Conservation (phyloP, 1,284 basidiomycete genomes). For the Violaceomyces palustris region DNA sequence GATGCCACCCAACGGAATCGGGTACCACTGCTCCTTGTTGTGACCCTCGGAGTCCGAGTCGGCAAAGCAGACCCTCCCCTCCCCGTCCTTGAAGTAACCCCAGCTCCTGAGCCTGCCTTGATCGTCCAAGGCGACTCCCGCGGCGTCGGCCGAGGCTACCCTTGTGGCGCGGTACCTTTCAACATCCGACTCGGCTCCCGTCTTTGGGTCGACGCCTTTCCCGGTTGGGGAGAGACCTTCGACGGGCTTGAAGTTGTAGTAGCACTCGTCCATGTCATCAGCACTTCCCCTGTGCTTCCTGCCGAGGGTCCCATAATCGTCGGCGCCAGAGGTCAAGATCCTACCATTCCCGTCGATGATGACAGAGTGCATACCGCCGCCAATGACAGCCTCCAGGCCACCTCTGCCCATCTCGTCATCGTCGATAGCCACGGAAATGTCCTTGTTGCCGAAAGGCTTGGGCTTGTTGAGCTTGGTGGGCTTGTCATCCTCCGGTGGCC, state of each 20-base stretch:
- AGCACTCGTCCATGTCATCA: slow-evolving; percentile 72
- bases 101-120: slow-evolving; percentile 65
- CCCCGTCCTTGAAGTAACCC: slow-evolving; percentile 69
- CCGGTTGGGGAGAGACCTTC: slow-evolving; percentile 58
- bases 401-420: slow-evolving; percentile 36
- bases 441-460: slow-evolving; percentile 40
- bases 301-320: slow-evolving; percentile 88
- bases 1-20: slow-evolving; percentile 53
- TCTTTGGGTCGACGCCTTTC: slow-evolving; percentile 53
- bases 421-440: slow-evolving; percentile 34
- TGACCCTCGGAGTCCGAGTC: slow-evolving; percentile 34
- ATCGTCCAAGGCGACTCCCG: slow-evolving; percentile 72
- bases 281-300: slow-evolving; percentile 59
- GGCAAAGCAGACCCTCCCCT: slow-evolving; percentile 81
- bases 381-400: slow-evolving; percentile 41
- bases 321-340: slow-evolving; percentile 70
- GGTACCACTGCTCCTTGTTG: slow-evolving; percentile 42
- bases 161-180: slow-evolving; percentile 70
- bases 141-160: slow-evolving; percentile 76
- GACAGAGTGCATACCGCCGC: slow-evolving; percentile 51
- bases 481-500: slow-evolving; percentile 45
- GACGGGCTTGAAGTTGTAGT: slow-evolving; percentile 69
- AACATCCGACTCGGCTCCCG: slow-evolving; percentile 69
- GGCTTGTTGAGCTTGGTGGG: slow-evolving; percentile 48
- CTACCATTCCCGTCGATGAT: slow-evolving; percentile 42